phyloP scores from a whole-genome alignment of 208 protist genomes.

The Leishmania major region DNA sequence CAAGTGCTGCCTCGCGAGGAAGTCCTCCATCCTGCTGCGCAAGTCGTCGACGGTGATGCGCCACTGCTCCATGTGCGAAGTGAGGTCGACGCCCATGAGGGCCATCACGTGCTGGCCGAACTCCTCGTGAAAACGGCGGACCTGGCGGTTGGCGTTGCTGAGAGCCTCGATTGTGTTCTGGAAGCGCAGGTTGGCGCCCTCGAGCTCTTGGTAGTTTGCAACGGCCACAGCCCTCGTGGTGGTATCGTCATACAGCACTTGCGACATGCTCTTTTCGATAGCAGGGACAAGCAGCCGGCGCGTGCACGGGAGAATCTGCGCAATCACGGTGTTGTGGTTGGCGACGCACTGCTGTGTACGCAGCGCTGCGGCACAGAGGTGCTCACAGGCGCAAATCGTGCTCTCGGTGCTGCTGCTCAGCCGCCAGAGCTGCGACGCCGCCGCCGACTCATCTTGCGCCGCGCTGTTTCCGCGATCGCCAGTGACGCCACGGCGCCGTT shows the following conservation, averaged over 20 bases:
- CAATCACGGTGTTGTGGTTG: slow-evolving; percentile 87
- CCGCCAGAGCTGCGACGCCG: slow-evolving; percentile 8
- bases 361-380: slow-evolving; percentile 48
- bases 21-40: slow-evolving; percentile 83
- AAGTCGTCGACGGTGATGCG: slow-evolving; percentile 86
- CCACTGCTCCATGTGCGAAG: slow-evolving; percentile 93
- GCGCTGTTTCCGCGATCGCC: neutral
- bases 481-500: neutral
- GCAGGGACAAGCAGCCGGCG: slow-evolving; percentile 65
- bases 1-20: slow-evolving; percentile 78
- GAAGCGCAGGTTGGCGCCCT: slow-evolving; percentile 82
- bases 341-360: slow-evolving; percentile 78
- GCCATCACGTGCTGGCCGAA: slow-evolving; percentile 79
- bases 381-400: slow-evolving; percentile 58
- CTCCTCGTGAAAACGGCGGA: slow-evolving; percentile 87
- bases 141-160: slow-evolving; percentile 81
- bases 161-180: slow-evolving; percentile 82
- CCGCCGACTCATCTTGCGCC: neutral
- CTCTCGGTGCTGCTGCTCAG: slow-evolving; percentile 52
- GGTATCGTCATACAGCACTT: slow-evolving; percentile 66
- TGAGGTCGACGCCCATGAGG: slow-evolving; percentile 91
- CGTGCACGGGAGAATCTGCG: slow-evolving; percentile 76
- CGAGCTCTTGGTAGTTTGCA: slow-evolving; percentile 82
- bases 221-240: slow-evolving; percentile 50
- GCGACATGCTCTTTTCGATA: slow-evolving; percentile 52